Evolutionary conservation across 2,329 filamentous ascomycete species (phyloP), one percentile per base, ranked within the genome.

Genomic region (Westerdykella sp.): DNA sequence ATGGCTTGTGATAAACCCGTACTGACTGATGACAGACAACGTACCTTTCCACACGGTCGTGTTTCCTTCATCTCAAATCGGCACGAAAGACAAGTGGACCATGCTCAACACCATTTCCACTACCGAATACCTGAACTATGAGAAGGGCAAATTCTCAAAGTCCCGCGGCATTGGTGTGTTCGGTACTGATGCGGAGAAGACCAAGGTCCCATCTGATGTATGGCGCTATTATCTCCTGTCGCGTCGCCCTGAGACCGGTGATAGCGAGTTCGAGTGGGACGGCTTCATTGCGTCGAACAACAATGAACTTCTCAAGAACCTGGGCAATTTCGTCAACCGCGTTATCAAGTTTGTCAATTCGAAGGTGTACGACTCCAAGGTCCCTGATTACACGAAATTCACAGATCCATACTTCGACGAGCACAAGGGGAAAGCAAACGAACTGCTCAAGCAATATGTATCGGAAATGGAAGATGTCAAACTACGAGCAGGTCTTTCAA

Each of bases 21-120:
- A 4, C n/a, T 94, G 96, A 75, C 87, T 95, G 80, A 90, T 90
- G 70, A 96, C 95, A 67, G 86, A 91, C 66, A 90, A 91, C 54
- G 85, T 87, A 13, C 81, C 81, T 6, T 93, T 91, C 74, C 89
- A 95, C 71, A 86, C 85, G 36, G 86, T 95, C 59, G 89, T 95
- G 62, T 96, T 95, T 75, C 91, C 91, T 1, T 86, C 80, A 23
- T 89, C 83, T 34, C 85, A 95, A 65, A 75, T 96, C 10, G 90
- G 90, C 44, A 91, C 89, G 0, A 75, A 77, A 36, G 84, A 95
- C 55, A 82, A 83, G 50, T 96, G 90, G 90, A 95, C 88, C 39
- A 87, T 84, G 79, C 78, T 95, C 28, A 82, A 94, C 69, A 86
- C 89, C 59, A 77, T 96, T 40, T 93, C 86, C 7, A 90, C 89